Evolutionary conservation across 2,329 filamentous ascomycete genomes (phyloP), one percentile per base, ranked within the genome.

Genomic region (Botrytis paeoniae): DNA sequence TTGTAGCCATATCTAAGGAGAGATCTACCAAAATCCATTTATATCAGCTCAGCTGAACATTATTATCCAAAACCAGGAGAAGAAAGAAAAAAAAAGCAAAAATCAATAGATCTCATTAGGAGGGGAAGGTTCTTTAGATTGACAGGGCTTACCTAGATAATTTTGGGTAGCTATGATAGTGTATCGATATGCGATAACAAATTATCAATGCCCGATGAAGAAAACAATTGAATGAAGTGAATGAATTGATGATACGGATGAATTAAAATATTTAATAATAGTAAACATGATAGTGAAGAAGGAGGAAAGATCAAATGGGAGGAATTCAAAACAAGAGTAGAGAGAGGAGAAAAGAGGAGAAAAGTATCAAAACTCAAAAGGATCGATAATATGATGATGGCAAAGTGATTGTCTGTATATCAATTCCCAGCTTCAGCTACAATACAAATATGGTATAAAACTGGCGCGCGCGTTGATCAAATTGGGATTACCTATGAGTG

Each of bases 1-100:
- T 78, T 18, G 77, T 73, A 35, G 78, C 66, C 79, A 80, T 80
- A 60, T 71, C 73, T 71, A 35, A 69, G 41, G 10, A 41, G 62
- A 60, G 60, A 68, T 74, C 35, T 72, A 25, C 29, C 25, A 6
- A 14, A 32, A 5, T 63, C 57, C 54, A 66, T 72, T 60, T 39
- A 65, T 29, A 69, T 76, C 73, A 75, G 76, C 71, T 71, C 51
- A n/a, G n/a, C 51, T 74, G 18, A 45, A 62, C 37, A n/a, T 61
- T n/a, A 35, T n/a, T 57, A 64, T 68, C 41, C 63, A n/a, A 25
- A 18, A 51, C 64, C 71, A 43, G 39, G 43, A 37, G 69, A 39
- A 51, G 51, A 22, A 68, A 10, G 22, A 35, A 54, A 69, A 54
- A 43, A 16, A 6, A 48, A 48, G 54, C 25, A 41, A 48, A 69